Evolutionary conservation across 805 yeast genomes (phyloP).

Genomic region (Saccharomycopsis schoenii): DNA sequence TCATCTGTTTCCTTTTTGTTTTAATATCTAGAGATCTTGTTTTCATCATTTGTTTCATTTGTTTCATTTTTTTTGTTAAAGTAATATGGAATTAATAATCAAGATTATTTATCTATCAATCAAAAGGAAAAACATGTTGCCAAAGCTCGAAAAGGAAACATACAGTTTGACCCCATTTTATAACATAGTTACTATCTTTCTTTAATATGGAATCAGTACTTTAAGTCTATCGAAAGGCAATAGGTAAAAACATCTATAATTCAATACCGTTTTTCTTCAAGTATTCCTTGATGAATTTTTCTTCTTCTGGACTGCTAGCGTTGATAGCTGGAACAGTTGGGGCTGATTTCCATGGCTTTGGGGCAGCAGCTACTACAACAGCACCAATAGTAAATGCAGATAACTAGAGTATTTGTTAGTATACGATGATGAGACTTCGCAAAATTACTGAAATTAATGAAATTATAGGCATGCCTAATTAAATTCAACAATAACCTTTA

Average conservation of each 20-base stretch:
- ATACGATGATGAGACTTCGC: background rate
- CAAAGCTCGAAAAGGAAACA: too few species aligned
- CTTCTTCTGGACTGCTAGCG: conserved; percentile 82
- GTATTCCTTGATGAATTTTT: conserved; percentile 71
- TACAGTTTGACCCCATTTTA: too few species aligned
- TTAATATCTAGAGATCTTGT: too few species aligned
- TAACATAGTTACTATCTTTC: too few species aligned
- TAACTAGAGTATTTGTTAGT: conserved; percentile 31
- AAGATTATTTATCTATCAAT: too few species aligned
- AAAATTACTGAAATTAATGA: too few species aligned
- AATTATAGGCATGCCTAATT: background rate
- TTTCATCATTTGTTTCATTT: too few species aligned
- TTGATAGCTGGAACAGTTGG: conserved; percentile 58
- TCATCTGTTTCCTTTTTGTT: too few species aligned
- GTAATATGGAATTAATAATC: too few species aligned
- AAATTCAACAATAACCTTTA: background rate
- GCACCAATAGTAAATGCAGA: conserved; percentile 74
- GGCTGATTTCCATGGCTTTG: conserved; percentile 62
- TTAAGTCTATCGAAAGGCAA: too few species aligned
- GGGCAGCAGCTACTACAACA: conserved; percentile 51
- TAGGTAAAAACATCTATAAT: conserved; percentile 1
- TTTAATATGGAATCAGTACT: background rate
- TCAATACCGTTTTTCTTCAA: conserved; percentile 31
- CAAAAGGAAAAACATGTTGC: too few species aligned
- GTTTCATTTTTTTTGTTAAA: too few species aligned